Base-by-base conservation (phyloP, 108 stramenopile genomes). In the Cyclostephanos tholiformis region DNA sequence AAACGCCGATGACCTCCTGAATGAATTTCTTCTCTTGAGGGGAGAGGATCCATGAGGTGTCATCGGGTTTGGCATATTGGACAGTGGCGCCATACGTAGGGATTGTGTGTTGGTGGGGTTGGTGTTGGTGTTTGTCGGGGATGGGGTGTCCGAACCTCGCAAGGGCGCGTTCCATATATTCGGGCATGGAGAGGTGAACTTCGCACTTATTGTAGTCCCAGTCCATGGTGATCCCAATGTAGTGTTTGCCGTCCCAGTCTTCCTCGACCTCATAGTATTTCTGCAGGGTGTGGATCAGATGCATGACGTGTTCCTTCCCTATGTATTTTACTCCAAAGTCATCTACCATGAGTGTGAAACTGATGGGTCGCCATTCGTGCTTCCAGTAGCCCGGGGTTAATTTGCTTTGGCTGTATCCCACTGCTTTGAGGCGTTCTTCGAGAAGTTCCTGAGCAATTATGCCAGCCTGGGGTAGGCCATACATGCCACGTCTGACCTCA, bases 271-370 rank as follows among this genome's bases (percentile, higher is more conserved):
- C 36, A 36, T 36, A 36, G 6, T 36, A 4, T 36, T 36, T 36
- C 36, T 36, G 4, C 36, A 36, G 6, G 4, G 36, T 36, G 36
- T 36, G 4, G 36, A 76, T 38, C 19, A 86, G 70, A 44, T 78
- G 86, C 4, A 72, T 41, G 0, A 58, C 80, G 67, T 82, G 65
- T 5, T 26, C 55, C 17, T 74, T 46, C 8, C 9, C 9, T 1
- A 41, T 41, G 41, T 41, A 41, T 41, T 41, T 41, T 1, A 84
- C 52, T 38, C 75, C 83, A 58, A 83, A 86, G 51, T 86, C 83
- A 38, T 86, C 83, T 23, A 86, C 86, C 4, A 80, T 80, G 1
- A 86, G 76, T 2, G 76, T 83, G n/a, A n/a, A n/a, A n/a, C n/a
- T n/a, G n/a, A n/a, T n/a, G n/a, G n/a, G n/a, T n/a, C n/a, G n/a